Percentiles rank a stretch among this genome's conserved stretches.
These are phyloP conservation scores for Stropharia rugosoannulata DNA, from an alignment of 768 basidiomycete species.

Conservation along the genomic window DNA sequence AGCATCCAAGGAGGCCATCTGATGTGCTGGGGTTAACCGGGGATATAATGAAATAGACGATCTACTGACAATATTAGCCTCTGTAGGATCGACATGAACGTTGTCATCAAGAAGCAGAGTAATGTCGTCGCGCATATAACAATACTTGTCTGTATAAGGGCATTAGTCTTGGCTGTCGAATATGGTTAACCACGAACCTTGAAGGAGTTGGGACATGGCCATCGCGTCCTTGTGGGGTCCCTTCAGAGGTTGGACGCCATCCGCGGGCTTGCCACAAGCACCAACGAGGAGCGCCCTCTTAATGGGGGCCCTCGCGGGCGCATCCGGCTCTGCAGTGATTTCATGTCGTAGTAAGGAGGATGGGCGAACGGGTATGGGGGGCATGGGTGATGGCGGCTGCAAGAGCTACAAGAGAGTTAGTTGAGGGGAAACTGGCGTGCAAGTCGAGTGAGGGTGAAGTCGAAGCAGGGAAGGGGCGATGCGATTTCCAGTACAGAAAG, in stretches of 20 bases:
- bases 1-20: background rate
- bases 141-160: background rate
- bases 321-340: no score
- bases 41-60: no score
- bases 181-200: background rate
- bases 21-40: no score
- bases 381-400: no score
- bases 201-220: background rate
- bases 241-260: background rate
- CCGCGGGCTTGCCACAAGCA: background rate
- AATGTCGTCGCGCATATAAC: background rate
- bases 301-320: background rate
- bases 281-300: slow-evolving; percentile 4
- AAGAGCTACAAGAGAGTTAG: no score
- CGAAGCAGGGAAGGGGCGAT: background rate
- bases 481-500: background rate
- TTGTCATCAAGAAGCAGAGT: background rate
- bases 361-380: background rate
- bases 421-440: no score
- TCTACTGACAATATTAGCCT: background rate
- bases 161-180: background rate
- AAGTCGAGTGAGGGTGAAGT: no score
- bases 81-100: background rate
- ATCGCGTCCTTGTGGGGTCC: slow-evolving; percentile 1
- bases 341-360: no score